Percentiles rank a stretch among this genome's conserved stretches.
phyloP scores from a whole-genome alignment of 495 filamentous ascomycete genomes.

The Neurospora sp. region DNA sequence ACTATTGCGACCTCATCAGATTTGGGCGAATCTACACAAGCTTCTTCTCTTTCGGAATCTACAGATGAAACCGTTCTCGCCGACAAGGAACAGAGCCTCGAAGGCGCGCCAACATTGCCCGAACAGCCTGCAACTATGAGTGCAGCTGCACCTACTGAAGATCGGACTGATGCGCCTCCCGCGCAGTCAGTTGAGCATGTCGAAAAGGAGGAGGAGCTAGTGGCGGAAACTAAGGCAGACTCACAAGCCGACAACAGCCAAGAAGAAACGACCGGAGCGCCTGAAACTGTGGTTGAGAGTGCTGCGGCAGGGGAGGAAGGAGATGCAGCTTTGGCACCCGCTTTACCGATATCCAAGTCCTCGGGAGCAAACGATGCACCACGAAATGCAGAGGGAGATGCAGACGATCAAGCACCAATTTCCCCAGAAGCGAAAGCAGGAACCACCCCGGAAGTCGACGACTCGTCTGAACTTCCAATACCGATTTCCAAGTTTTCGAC shows the following conservation, averaged over 20 bases:
- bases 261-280: not conserved
- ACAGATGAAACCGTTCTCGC: constrained; percentile 41
- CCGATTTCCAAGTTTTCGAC: constrained; percentile 42
- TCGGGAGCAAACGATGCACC: constrained; percentile 10
- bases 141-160: not conserved
- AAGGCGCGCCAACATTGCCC: not conserved
- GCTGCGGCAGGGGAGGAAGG: not conserved
- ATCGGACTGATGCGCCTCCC: constrained; percentile 2
- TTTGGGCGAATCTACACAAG: constrained; percentile 41
- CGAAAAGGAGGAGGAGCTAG: not conserved
- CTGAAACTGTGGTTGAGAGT: not conserved
- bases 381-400: not conserved
- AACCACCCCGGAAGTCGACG: not conserved
- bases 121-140: not conserved
- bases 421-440: not conserved
- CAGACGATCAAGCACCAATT: not conserved
- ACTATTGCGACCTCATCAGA: constrained; percentile 34
- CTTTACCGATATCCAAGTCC: constrained; percentile 22
- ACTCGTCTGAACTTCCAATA: constrained; percentile 20
- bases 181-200: not conserved
- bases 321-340: not conserved
- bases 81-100: constrained; percentile 7
- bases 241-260: not conserved
- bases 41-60: constrained; percentile 45
- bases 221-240: not conserved